Base-by-base conservation (phyloP, 2,329 filamentous ascomycete genomes). In the Cryphonectria japonica region DNA sequence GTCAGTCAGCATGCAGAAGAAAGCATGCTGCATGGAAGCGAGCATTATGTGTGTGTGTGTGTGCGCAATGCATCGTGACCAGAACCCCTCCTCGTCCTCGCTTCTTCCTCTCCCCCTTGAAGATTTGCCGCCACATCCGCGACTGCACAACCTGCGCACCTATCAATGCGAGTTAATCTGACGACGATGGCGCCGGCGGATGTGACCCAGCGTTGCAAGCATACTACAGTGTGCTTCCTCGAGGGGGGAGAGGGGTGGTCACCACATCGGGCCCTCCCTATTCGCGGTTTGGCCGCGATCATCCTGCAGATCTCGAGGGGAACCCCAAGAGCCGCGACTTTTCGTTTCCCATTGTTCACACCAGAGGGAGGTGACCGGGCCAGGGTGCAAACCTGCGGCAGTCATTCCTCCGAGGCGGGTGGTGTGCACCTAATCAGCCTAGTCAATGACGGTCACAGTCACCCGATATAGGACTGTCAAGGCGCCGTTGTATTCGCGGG, bases 281-380 rank as follows among this genome's bases (percentile, higher is more conserved):
- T 66, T 66, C 63, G 63, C 29, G 46, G 41, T 63, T 14, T n/a
- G 61, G 61, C 61, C 61, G 61, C 61, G 61, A 29, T 29, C 61
- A 29, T 43, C 37, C 34, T 63, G 61, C 39, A 63, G 61, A 46
- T 63, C n/a, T 63, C 61, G 22, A 41, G 46, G 7, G 19, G 14
- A 8, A 50, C 26, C 26, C 26, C 19, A 63, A 22, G 63, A 52
- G 63, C 63, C 63, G 63, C 43, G 41, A 37, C 22, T 66, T 66
- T 6, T 29, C 46, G 6, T 16, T 46, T 46, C 43, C 43, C 6
- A 1, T 46, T 19, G 7, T 22, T 6, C 43, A 46, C 3, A 22
- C 14, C 6, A 7, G 16, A 46, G 6, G 43, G 43, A 5, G 43
- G 16, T 5, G 19, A 5, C 26, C 26, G 54, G 54, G 13, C 6